Evolutionary conservation across 345 rosid species (phyloP).

Genomic region (Camelina sativa): DNA sequence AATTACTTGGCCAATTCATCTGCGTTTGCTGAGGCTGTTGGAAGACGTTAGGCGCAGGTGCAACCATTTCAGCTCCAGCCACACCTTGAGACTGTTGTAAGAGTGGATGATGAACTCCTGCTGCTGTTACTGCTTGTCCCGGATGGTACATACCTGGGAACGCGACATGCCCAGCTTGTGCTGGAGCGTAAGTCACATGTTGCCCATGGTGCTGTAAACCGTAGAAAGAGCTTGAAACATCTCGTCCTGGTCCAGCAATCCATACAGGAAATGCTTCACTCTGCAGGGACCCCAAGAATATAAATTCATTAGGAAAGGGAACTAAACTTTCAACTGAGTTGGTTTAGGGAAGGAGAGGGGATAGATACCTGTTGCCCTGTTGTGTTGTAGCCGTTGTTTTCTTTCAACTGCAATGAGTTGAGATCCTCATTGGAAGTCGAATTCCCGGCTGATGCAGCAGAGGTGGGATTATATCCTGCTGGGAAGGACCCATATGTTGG

Average conservation of each 20-base stretch:
- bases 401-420: constrained; percentile 75
- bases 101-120: constrained; percentile 68
- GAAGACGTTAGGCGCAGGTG: constrained; percentile 71
- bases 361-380: constrained; percentile 71
- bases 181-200: constrained; percentile 74
- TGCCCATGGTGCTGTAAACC: constrained; percentile 87
- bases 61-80: constrained; percentile 77
- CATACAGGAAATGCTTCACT: constrained; percentile 86
- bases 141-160: constrained; percentile 77
- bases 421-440: constrained; percentile 76
- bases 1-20: constrained; percentile 87
- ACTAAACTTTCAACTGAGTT: constrained; percentile 11
- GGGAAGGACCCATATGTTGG: constrained; percentile 73
- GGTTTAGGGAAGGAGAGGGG: background rate
- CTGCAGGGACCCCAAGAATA: constrained; percentile 49
- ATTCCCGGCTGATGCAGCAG: constrained; percentile 71
- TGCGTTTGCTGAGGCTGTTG: constrained; percentile 96
- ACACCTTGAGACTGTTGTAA: constrained; percentile 77
- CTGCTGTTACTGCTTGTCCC: constrained; percentile 68
- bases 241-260: constrained; percentile 83
- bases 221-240: constrained; percentile 76
- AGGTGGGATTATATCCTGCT: constrained; percentile 71
- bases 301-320: constrained; percentile 34
- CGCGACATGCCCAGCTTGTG: constrained; percentile 73
- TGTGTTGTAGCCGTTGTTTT: constrained; percentile 68